phyloP scores from a whole-genome alignment of 768 basidiomycete species.

The Hysterangium stoloniferum region DNA sequence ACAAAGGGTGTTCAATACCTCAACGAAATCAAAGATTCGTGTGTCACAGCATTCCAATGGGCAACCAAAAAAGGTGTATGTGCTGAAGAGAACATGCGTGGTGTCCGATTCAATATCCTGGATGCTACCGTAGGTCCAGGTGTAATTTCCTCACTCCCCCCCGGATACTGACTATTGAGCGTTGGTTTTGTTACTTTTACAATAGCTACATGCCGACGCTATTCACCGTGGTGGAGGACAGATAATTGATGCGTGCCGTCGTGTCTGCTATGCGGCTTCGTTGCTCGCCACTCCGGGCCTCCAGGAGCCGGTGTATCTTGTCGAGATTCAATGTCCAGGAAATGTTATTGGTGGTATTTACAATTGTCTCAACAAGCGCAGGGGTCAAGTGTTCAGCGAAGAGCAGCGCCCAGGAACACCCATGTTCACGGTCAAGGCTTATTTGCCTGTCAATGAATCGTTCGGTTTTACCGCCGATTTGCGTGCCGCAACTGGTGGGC shows the following conservation, averaged over 20 bases:
- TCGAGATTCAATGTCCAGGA: slow-evolving; percentile 98
- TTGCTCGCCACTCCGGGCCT: slow-evolving; percentile 85
- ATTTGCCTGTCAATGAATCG: slow-evolving; percentile 84
- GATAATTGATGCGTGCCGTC: slow-evolving; percentile 93
- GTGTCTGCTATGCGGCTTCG: slow-evolving; percentile 93
- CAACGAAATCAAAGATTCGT: slow-evolving; percentile 99
- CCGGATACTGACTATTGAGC: background rate
- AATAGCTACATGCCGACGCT: slow-evolving; percentile 95
- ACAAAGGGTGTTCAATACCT: slow-evolving; percentile 99
- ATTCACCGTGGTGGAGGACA: slow-evolving; percentile 99
- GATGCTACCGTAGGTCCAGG: slow-evolving; percentile 66
- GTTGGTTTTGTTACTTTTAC: too few species aligned
- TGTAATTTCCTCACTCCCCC: background rate
- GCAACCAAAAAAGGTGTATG: slow-evolving; percentile 97
- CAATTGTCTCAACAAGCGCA: slow-evolving; percentile 86
- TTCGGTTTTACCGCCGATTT: slow-evolving; percentile 98
- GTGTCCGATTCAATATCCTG: slow-evolving; percentile 90
- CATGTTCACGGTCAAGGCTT: slow-evolving; percentile 99
- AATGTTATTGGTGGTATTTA: slow-evolving; percentile 97
- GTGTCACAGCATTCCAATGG: slow-evolving; percentile 99
- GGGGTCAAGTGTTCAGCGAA: slow-evolving; percentile 97
- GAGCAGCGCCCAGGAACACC: slow-evolving; percentile 96
- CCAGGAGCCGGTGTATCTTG: slow-evolving; percentile 95
- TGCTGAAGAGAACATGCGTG: slow-evolving; percentile 98
- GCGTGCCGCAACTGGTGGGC: slow-evolving; percentile 85